Evolutionary conservation across 352 stramenopile species (phyloP), one percentile per base, ranked within the genome.

Genomic region (Phytophthora lateralis): DNA sequence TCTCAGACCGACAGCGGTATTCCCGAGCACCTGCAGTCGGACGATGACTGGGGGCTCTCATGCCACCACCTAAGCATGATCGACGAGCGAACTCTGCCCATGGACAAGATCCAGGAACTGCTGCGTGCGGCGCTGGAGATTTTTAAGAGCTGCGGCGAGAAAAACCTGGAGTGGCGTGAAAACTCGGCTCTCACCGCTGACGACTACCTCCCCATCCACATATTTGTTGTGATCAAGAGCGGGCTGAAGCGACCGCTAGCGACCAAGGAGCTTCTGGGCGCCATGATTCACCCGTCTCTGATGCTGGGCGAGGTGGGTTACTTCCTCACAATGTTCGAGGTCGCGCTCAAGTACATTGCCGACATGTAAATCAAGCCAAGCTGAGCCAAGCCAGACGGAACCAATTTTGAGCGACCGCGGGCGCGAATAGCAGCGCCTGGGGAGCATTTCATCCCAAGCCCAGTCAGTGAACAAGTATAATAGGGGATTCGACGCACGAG

Each of bases 261-360:
- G 45, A 78, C 83, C 7, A 93, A 93, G 49, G 84, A 92, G 56
- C 75, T 87, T 30, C 57, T 95, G 30, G 80, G 81, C 11, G 79
- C 84, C 26, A 93, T 95, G 82, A 93, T 92, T 54, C 84, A 95
- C 57, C 86, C 86, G 56, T 89, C 76, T 17, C 75, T 88, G 65
- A 92, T 93, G 82, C 66, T 91, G 27, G 82, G 84, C 44, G 86
- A 95, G 59, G 77, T 90, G 24, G 86, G 86, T 21, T 95, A 95
- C 61, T 91, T 92, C 60, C 80, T 95, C 54, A 95, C 86, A 30
- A 92, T 95, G 84, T 93, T 95, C 38, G 84, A 93, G 51, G 86
- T 91, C 62, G 86, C 86, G 30, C 76, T 95, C 65, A 84, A 95
- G 71, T 95, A 93, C 70, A 85, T 95, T 71, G 85, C 80, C 46